Evolutionary conservation across 768 basidiomycete species (phyloP), one percentile per base, ranked within the genome.

Genomic region (Rhodotorula graminis): DNA sequence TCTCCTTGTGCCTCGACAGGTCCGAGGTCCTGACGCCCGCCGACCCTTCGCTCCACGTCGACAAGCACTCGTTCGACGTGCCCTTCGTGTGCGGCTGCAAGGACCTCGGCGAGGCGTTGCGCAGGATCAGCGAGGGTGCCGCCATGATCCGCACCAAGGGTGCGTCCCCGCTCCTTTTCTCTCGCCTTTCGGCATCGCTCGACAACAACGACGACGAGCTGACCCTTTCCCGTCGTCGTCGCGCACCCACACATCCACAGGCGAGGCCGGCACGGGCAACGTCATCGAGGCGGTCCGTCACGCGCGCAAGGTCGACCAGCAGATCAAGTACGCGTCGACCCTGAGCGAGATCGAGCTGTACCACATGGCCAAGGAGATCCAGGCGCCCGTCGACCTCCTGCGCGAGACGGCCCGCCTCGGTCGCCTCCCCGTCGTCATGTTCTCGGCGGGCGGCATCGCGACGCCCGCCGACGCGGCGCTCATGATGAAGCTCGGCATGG

Each of bases 121-220:
- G 96, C 53, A 88, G 96, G 73, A 96, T 99, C 78, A 91, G 91
- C 33, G 96, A 99, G 81, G 96, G 96, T 59, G 95, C 95, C 3
- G 92, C 96, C 0, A 93, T 98, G 86, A 93, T 99, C 82, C 92
- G 96, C 76, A 97, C 95, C 70, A 99, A 98, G 83, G 95, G 93
- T 66, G 90, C 91, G 81, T 47, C n/a, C n/a, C n/a, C n/a, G n/a
- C n/a, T 18, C 2, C 8, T 18, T 7, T 8, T 16, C 33, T 37
- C 3, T 18, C 31, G 55, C 31, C 14, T n/a, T n/a, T 11, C n/a
- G 9, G 53, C 10, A n/a, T n/a, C 53, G 14, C 53, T 3, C 27
- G 10, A 2, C 19, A 27, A 29, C 52, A 9, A 31, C 19, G 47
- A 50, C 50, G 27, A n/a, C 27, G 23, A 25, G 23, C 11, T 52